A percentile compares a stretch with the other conserved stretches of the same genome.
Conservation (phyloP, 768 basidiomycete species). For the Omphalotus guepiniiformis region DNA sequence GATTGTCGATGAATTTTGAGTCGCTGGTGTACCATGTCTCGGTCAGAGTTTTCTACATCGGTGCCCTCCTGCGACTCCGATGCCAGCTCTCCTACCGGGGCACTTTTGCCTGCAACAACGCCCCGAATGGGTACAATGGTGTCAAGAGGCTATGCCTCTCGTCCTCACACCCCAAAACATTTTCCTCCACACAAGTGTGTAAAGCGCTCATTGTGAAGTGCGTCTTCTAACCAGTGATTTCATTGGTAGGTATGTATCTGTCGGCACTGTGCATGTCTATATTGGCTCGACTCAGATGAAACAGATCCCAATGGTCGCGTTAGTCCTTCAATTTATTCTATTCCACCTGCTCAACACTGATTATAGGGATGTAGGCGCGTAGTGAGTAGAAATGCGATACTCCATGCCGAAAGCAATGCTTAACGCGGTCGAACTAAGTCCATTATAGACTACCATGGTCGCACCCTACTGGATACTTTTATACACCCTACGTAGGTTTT, state of each 20-base stretch:
- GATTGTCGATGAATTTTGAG: no score
- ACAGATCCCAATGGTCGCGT: slow-evolving; percentile 51
- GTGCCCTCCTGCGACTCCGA: no score
- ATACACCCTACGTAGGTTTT: slow-evolving; percentile 54
- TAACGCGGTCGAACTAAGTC: slow-evolving; percentile 19
- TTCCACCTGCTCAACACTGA: no score
- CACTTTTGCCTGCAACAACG: no score
- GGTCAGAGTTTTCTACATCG: no score
- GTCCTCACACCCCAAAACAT: background rate
- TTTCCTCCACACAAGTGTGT: slow-evolving; percentile 20
- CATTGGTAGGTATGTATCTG: slow-evolving; percentile 39
- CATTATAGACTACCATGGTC: slow-evolving; percentile 44
- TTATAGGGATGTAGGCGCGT: slow-evolving; percentile 39
- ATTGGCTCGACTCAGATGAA: slow-evolving; percentile 31
- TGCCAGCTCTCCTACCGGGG: no score
- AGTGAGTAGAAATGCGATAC: background rate
- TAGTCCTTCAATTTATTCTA: slow-evolving; percentile 18
- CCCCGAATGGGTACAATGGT: no score
- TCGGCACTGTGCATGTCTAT: slow-evolving; percentile 41
- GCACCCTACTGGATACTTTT: slow-evolving; percentile 41
- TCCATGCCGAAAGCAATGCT: background rate
- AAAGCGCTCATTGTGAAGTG: background rate
- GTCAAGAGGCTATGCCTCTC: background rate
- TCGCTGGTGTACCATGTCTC: no score
- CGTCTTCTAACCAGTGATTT: background rate